A percentile compares a stretch with the other conserved stretches of the same genome.
phyloP scores from a whole-genome alignment of 345 rosid species.

The Rhodamnia argentea region DNA sequence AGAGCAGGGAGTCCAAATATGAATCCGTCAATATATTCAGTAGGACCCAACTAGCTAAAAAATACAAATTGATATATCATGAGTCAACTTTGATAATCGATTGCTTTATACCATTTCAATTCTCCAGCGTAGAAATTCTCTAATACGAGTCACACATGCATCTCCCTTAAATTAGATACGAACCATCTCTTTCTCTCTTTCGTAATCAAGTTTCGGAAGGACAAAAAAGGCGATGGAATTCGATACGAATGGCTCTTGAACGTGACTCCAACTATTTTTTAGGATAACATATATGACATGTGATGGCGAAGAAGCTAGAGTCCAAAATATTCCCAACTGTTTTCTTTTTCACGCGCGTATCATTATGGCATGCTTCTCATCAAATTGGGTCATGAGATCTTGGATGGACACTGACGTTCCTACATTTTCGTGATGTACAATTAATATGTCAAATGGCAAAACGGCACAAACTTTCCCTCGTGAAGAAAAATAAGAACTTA shows the following conservation, averaged over 20 bases:
- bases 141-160: rapidly evolving
- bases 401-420: background rate
- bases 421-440: background rate
- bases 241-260: background rate
- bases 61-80: rapidly evolving
- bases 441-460: background rate
- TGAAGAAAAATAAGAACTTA: background rate
- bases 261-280: background rate
- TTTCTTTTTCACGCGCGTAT: background rate
- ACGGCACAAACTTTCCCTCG: background rate
- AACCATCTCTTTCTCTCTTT: background rate
- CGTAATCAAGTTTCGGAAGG: background rate
- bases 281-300: background rate
- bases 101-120: background rate
- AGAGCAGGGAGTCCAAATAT: background rate
- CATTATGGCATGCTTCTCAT: background rate
- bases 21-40: rapidly evolving
- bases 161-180: background rate
- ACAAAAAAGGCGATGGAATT: background rate
- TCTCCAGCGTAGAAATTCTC: rapidly evolving
- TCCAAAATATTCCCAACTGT: background rate
- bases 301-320: background rate
- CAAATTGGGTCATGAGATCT: background rate
- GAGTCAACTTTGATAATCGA: background rate
- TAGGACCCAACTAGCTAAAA: rapidly evolving